Evolutionary conservation across 2,329 filamentous ascomycete genomes (phyloP).

Genomic region (Phaeosphaeria sp.): DNA sequence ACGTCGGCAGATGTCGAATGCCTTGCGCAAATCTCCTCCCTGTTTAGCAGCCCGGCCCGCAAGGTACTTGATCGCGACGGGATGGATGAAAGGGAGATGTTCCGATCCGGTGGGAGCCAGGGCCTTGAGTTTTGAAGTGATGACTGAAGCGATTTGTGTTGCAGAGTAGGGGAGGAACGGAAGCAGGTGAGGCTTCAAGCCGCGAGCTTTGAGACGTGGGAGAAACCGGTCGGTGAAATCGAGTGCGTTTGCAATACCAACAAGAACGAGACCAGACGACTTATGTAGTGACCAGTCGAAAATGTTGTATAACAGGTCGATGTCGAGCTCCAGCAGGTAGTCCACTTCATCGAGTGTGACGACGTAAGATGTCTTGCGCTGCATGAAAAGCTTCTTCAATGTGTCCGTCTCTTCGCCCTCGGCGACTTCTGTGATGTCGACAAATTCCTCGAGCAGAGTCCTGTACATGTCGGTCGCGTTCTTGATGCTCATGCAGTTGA

Average conservation of each 20-base stretch:
- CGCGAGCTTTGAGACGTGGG: slow-evolving; percentile 89
- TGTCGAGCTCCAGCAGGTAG: slow-evolving; percentile 85
- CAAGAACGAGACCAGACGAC: slow-evolving; percentile 78
- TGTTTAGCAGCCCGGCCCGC: slow-evolving; percentile 94
- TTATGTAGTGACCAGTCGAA: slow-evolving; percentile 94
- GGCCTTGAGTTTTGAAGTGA: slow-evolving; percentile 81
- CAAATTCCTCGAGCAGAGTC: slow-evolving; percentile 75
- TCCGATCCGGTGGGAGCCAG: slow-evolving; percentile 67
- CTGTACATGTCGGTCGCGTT: slow-evolving; percentile 84
- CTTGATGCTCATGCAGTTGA: slow-evolving; percentile 98
- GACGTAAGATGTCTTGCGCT: slow-evolving; percentile 70
- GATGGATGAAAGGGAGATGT: slow-evolving; percentile 87
- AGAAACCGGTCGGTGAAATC: slow-evolving; percentile 95
- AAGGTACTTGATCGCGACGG: slow-evolving; percentile 90
- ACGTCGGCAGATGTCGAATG: slow-evolving; percentile 90
- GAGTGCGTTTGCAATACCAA: slow-evolving; percentile 95
- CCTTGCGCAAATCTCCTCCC: slow-evolving; percentile 91
- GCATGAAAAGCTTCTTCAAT: slow-evolving; percentile 74
- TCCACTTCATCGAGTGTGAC: slow-evolving; percentile 95
- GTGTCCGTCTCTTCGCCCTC: slow-evolving; percentile 72
- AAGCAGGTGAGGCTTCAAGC: slow-evolving; percentile 86
- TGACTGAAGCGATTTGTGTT: slow-evolving; percentile 83
- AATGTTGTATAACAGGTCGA: slow-evolving; percentile 89
- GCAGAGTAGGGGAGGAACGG: slow-evolving; percentile 94
- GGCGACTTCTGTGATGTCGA: slow-evolving; percentile 63